Evolutionary conservation across 768 basidiomycete genomes (phyloP), one percentile per base, ranked within the genome.

Genomic region (Phaeotremella fagi): DNA sequence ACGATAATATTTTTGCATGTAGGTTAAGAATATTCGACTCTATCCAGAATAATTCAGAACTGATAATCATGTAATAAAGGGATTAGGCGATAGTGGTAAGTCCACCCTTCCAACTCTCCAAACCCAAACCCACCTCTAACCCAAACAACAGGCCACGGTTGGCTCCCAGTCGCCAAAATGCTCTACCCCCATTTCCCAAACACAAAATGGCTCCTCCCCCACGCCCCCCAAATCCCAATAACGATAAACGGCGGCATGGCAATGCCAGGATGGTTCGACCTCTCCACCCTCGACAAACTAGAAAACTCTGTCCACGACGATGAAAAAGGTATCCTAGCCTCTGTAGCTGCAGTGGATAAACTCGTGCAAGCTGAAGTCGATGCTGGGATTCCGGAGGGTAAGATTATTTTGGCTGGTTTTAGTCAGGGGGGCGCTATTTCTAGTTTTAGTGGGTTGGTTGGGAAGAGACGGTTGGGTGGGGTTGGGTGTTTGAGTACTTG

Each of bases 1-100:
- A 90, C 88, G 0, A 82, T 94, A 59, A 85, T 94, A 65, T 90
- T 94, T 72, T 76, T 90, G 35, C 91, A 95, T 80, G 90, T 90
- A 72, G 64, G 86, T 61, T n/a, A 12, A 31, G 14, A 1, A 49
- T 4, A 25, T 49, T 28, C 20, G 25, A 29, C 20, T n/a, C 37
- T 14, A 12, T 43, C 37, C 41, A 31, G 22, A 6, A 49, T 43
- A 23, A 26, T 38, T 44, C 18, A 24, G 35, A 51, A 20, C 37
- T 44, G 24, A 51, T 47, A 25, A 4, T 36, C 29, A 43, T 22
- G 11, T 36, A 25, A 3, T 26, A 28, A 26, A 61, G 54, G 57
- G 59, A 41, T 53, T 71, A 9, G 66, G 68, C 0, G 63, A 69
- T 52, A 63, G 55, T 23, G 63, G 61, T 57, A 55, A 29, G 61